Conservation (phyloP, 176 grass and related monocot species). For the Oryza meridionalis region DNA sequence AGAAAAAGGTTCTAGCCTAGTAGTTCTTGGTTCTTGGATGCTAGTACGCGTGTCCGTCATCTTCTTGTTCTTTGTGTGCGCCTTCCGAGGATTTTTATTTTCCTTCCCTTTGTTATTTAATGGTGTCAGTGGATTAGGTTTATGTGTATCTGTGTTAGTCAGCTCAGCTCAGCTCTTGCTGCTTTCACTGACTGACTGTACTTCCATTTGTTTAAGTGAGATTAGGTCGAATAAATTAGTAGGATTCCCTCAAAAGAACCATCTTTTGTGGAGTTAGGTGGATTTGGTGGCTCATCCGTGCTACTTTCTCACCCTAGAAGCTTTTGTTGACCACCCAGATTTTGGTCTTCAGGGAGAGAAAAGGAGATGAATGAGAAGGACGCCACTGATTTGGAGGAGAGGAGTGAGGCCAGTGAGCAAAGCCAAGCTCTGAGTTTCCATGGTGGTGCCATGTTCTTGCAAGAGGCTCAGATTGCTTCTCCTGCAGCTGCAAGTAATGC, state of each 20-base stretch:
- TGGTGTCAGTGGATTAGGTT: slow-evolving; percentile 29
- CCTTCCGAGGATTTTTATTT: not conserved
- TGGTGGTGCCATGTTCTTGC: slow-evolving; percentile 26
- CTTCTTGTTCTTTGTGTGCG: not conserved
- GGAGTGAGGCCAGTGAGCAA: slow-evolving; percentile 36
- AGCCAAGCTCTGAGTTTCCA: slow-evolving; percentile 35
- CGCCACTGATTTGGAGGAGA: slow-evolving; percentile 47
- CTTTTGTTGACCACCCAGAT: slow-evolving; percentile 14
- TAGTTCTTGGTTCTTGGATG: slow-evolving; percentile 4
- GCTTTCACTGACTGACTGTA: slow-evolving; percentile 32
- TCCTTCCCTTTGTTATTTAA: not conserved
- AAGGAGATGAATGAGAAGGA: slow-evolving; percentile 58
- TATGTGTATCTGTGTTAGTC: slow-evolving; percentile 14
- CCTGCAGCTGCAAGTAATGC: slow-evolving; percentile 7
- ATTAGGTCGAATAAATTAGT: not conserved
- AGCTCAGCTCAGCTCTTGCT: not conserved
- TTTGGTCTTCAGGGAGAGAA: slow-evolving; percentile 18
- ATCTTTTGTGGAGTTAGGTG: not conserved
- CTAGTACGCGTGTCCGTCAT: not conserved
- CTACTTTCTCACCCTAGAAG: not conserved
- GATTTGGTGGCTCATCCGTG: slow-evolving; percentile 19
- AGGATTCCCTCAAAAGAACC: not conserved
- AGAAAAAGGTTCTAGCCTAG: not conserved
- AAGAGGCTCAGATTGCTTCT: slow-evolving; percentile 18
- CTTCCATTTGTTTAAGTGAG: slow-evolving; percentile 4